phyloP scores from a whole-genome alignment of 2,329 filamentous ascomycete genomes.

The Sporothrix mexicana region DNA sequence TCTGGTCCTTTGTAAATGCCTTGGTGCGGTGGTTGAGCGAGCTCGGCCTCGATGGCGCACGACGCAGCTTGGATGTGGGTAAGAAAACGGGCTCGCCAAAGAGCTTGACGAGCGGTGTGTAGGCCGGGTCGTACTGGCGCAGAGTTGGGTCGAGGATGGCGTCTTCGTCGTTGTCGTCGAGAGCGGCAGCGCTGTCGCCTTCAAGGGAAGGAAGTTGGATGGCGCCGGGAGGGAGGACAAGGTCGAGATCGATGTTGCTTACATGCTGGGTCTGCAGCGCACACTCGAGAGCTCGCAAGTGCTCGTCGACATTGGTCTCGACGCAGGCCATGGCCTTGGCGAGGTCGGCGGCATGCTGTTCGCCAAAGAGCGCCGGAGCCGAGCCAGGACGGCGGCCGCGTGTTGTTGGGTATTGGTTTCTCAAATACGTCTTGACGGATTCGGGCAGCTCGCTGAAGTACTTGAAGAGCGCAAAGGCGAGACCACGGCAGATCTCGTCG shows the following conservation, averaged over 20 bases:
- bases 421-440: constrained; percentile 74
- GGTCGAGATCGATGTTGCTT: constrained; percentile 84
- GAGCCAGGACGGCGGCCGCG: constrained; percentile 66
- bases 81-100: constrained; percentile 86
- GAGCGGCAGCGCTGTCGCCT: constrained; percentile 53
- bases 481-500: constrained; percentile 86
- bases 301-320: constrained; percentile 73
- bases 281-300: constrained; percentile 73
- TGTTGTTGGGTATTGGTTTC: constrained; percentile 59
- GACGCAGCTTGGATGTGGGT: constrained; percentile 81
- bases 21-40: constrained; percentile 74
- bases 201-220: constrained; percentile 55
- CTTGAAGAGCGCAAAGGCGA: constrained; percentile 91
- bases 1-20: constrained; percentile 79
- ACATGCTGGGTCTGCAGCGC: constrained; percentile 82
- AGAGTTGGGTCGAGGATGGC: constrained; percentile 68
- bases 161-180: constrained; percentile 64
- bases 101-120: constrained; percentile 75
- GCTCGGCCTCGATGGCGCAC: constrained; percentile 85
- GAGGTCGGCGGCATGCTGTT: constrained; percentile 90
- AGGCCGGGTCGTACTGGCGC: constrained; percentile 72
- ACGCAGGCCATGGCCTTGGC: constrained; percentile 83
- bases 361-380: constrained; percentile 75
- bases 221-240: constrained; percentile 79
- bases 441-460: constrained; percentile 90